Evolutionary conservation across 2,329 filamentous ascomycete genomes (phyloP).

Genomic region (Coniochaeta prunicola): DNA sequence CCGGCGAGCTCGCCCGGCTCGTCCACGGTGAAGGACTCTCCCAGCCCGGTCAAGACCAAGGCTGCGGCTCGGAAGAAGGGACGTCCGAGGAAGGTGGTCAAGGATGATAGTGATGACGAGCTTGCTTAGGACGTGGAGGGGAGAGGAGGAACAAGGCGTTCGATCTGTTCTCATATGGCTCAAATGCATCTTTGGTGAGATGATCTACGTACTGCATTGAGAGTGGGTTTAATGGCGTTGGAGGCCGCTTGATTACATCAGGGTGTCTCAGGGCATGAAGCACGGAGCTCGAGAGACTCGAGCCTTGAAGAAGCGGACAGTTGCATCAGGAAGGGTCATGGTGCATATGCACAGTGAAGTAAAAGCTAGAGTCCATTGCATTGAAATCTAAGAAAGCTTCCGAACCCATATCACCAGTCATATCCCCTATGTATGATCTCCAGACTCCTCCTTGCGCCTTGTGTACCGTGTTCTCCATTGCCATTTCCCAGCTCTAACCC

Average conservation of each 20-base stretch:
- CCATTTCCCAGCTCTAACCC: too few relatives aligned
- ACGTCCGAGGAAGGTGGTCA: slow-evolving; percentile 10
- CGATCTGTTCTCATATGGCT: background rate
- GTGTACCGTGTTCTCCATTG: background rate
- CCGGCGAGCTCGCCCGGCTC: slow-evolving; percentile 3
- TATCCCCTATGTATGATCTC: background rate
- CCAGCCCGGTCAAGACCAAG: background rate
- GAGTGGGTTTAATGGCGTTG: background rate
- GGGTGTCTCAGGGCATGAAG: too few relatives aligned
- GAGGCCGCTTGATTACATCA: background rate
- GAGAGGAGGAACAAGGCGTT: background rate
- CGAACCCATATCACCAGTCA: background rate
- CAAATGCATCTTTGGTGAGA: background rate
- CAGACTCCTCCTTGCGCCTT: background rate
- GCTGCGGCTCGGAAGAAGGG: background rate
- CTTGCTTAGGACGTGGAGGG: slow-evolving; percentile 3
- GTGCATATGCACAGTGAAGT: background rate
- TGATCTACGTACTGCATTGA: background rate
- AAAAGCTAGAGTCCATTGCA: background rate
- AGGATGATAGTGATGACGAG: slow-evolving; percentile 12
- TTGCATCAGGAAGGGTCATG: background rate
- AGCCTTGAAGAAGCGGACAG: background rate
- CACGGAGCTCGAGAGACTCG: background rate
- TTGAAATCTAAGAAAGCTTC: background rate
- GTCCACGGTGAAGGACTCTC: background rate